Evolutionary conservation across 306 rosid species (phyloP).

Genomic region (Biancaea sappan): DNA sequence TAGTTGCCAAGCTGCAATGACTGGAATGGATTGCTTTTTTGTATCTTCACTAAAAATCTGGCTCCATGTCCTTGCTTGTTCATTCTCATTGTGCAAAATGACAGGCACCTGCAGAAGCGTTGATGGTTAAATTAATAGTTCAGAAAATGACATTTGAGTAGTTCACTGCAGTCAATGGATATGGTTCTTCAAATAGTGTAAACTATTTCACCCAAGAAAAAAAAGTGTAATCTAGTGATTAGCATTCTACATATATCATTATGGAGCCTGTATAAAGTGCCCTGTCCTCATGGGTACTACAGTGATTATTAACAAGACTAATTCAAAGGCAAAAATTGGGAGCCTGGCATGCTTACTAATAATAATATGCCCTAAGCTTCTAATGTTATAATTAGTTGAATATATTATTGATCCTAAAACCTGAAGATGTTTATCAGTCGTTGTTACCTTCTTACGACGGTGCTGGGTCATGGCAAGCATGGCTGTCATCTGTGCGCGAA

Average conservation of each 20-base stretch:
- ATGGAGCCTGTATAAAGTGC: neutral
- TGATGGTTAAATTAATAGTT: constrained; percentile 32
- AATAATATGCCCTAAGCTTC: constrained; percentile 11
- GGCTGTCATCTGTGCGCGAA: constrained; percentile 99
- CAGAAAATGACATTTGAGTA: constrained; percentile 24
- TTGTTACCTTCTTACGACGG: constrained; percentile 80
- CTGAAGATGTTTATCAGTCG: neutral
- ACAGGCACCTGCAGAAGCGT: constrained; percentile 73
- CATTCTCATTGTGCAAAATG: constrained; percentile 80
- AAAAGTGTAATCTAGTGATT: too few species aligned
- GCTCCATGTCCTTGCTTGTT: constrained; percentile 87
- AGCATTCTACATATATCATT: too few species aligned
- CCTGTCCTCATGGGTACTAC: constrained; percentile 19
- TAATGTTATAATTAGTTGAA: neutral
- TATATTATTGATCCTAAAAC: constrained; percentile 17
- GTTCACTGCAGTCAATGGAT: constrained; percentile 4
- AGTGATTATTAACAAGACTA: neutral
- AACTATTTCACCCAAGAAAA: too few species aligned
- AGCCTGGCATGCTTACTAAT: constrained; percentile 7
- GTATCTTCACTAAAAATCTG: constrained; percentile 92
- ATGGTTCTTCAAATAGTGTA: constrained; percentile 20
- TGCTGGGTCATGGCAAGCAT: constrained; percentile 99
- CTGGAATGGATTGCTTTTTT: constrained; percentile 90
- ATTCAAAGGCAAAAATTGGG: neutral
- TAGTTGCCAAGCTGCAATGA: constrained; percentile 82